phyloP scores from a whole-genome alignment of 2,329 filamentous ascomycete species.

The Talaromyces sp. region DNA sequence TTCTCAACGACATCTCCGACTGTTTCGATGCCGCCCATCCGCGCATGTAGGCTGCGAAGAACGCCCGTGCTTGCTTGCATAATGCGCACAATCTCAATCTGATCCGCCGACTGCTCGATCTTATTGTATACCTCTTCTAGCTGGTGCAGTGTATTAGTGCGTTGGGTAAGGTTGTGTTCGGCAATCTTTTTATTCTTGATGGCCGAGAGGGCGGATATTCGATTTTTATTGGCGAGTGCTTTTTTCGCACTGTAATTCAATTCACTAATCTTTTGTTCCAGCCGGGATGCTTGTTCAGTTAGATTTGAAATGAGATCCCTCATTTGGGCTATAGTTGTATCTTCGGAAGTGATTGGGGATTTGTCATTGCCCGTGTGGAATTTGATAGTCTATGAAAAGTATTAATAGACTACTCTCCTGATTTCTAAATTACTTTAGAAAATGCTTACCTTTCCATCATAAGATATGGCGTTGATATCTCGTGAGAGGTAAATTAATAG shows the following conservation, averaged over 20 bases:
- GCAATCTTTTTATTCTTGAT: constrained; percentile 79
- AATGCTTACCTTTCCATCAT: constrained; percentile 44
- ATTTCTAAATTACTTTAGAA: not conserved
- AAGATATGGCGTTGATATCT: constrained; percentile 56
- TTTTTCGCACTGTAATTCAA: constrained; percentile 60
- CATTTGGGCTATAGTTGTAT: constrained; percentile 76
- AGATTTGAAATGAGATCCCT: constrained; percentile 69
- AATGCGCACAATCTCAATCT: constrained; percentile 76
- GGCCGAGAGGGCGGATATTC: constrained; percentile 69
- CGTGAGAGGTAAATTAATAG: constrained; percentile 67
- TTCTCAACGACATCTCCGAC: constrained; percentile 74
- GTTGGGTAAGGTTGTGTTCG: constrained; percentile 68
- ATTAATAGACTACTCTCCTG: constrained; percentile 21
- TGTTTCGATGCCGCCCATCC: constrained; percentile 71
- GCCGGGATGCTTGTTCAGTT: constrained; percentile 61
- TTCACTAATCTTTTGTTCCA: constrained; percentile 54
- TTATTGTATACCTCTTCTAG: constrained; percentile 79
- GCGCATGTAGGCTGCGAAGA: constrained; percentile 68
- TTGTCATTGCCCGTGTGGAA: constrained; percentile 58
- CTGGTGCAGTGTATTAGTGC: constrained; percentile 71
- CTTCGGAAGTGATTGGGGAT: constrained; percentile 67
- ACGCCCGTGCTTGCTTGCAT: constrained; percentile 76
- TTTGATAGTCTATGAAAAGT: constrained; percentile 62
- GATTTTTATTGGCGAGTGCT: constrained; percentile 70
- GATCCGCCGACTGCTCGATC: constrained; percentile 80